Conservation (phyloP, 1,284 basidiomycete genomes). For the Fomitopsis betulina region DNA sequence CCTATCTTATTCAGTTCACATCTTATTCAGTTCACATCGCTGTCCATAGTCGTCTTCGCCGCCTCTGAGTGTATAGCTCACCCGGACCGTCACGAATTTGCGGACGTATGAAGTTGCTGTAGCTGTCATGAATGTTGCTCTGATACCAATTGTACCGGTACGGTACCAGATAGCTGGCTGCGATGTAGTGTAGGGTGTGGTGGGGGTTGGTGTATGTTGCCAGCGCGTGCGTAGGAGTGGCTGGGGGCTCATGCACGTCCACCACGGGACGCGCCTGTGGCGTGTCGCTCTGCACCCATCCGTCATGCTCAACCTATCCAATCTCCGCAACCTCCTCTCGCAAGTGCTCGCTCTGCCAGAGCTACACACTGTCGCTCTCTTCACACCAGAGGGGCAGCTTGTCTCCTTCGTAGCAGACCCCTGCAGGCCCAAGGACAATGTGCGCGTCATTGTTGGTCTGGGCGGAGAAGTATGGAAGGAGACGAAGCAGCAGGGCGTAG, state of each 20-base stretch:
- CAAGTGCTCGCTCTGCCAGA: conserved; percentile 48
- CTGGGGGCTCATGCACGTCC: conserved; percentile 1
- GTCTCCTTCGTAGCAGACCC: conserved; percentile 51
- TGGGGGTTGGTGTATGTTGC: not conserved
- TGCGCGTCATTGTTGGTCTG: conserved; percentile 65
- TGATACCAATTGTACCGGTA: not conserved
- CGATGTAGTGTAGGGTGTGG: not conserved
- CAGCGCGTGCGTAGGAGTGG: not conserved
- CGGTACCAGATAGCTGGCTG: not conserved
- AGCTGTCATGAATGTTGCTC: not conserved
- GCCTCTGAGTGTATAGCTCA: conserved; percentile 5
- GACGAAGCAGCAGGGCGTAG: conserved; percentile 51
- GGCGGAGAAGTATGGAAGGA: conserved; percentile 74
- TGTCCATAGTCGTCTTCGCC: conserved; percentile 11
- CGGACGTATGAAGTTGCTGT: conserved; percentile 1
- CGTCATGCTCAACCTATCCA: conserved; percentile 56
- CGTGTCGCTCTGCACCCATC: not conserved
- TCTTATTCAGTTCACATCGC: conserved; percentile 12
- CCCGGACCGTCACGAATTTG: not conserved
- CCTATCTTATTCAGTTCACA: conserved; percentile 4
- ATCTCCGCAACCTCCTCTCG: conserved; percentile 53
- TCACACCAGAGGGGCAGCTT: conserved; percentile 60
- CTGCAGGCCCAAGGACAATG: conserved; percentile 58
- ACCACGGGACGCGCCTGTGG: not conserved
- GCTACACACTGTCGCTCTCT: conserved; percentile 57